These are phyloP conservation scores for Coemansia sp. DNA, from an alignment of 192 early-diverging fungal genomes.

Conservation along the genomic window DNA sequence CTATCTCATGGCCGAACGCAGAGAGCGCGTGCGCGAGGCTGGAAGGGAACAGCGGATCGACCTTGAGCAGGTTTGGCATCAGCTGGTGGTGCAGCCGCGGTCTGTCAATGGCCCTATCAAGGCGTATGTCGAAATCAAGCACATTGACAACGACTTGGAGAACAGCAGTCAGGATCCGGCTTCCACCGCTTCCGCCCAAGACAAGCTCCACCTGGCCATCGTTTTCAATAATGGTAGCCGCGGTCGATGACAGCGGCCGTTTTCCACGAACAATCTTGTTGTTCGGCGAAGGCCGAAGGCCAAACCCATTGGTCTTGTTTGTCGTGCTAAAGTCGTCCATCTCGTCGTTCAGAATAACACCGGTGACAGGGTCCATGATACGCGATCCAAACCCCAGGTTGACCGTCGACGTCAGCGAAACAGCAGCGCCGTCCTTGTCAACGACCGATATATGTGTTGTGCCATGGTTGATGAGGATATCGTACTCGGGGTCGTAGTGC, in stretches of 20 bases:
- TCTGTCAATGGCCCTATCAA: slow-evolving; percentile 69
- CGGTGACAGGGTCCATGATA: slow-evolving; percentile 83
- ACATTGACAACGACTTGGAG: slow-evolving; percentile 76
- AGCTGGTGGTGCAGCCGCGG: slow-evolving; percentile 92
- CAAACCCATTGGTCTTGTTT: slow-evolving; percentile 73
- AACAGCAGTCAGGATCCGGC: slow-evolving; percentile 77
- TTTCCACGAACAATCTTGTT: slow-evolving; percentile 82
- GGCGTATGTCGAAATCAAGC: slow-evolving; percentile 69
- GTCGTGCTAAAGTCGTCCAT: slow-evolving; percentile 95
- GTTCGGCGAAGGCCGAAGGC: slow-evolving; percentile 79
- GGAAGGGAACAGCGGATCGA: slow-evolving; percentile 54
- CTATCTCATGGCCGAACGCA: slow-evolving; percentile 50
- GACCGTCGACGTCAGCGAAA: slow-evolving; percentile 86
- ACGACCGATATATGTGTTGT: slow-evolving; percentile 91
- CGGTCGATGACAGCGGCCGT: slow-evolving; percentile 72
- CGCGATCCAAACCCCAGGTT: slow-evolving; percentile 90
- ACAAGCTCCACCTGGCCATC: slow-evolving; percentile 67
- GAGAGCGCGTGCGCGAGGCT: slow-evolving; percentile 37
- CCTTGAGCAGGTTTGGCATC: slow-evolving; percentile 69
- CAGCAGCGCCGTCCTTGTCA: slow-evolving; percentile 71
- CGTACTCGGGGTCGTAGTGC: slow-evolving; percentile 84
- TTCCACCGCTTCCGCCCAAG: slow-evolving; percentile 87
- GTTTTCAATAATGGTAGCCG: slow-evolving; percentile 49
- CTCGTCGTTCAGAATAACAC: slow-evolving; percentile 92
- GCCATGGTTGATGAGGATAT: slow-evolving; percentile 78